These are phyloP conservation scores for Babesia sp. DNA, from an alignment of 169 alveolate species.

Conservation along the genomic window DNA sequence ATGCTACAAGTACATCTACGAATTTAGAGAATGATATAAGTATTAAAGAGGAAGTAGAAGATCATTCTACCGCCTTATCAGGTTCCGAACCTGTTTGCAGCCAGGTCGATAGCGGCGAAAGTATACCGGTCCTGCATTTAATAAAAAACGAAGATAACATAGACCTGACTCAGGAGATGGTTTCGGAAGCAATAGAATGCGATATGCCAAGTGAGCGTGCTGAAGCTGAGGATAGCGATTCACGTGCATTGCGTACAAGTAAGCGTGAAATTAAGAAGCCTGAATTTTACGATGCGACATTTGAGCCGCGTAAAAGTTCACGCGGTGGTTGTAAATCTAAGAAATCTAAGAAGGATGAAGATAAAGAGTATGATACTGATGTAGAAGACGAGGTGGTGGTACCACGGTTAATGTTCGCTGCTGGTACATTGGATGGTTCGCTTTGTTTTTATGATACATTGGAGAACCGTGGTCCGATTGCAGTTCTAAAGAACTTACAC, in stretches of 20 bases:
- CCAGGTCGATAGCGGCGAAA: not conserved
- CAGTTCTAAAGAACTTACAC: conserved; percentile 89
- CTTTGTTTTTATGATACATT: conserved; percentile 85
- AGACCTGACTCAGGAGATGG: not conserved
- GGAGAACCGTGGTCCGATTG: conserved; percentile 83
- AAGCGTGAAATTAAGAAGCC: conserved; percentile 24
- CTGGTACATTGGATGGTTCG: conserved; percentile 86
- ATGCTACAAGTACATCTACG: not conserved
- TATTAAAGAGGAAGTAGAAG: too few relatives aligned
- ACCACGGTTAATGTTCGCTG: conserved; percentile 78
- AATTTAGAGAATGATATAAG: not conserved
- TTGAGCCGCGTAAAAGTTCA: not conserved
- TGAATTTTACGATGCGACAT: conserved; percentile 29
- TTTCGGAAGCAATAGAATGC: not conserved
- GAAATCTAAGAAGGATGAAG: conserved; percentile 43
- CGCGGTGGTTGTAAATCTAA: conserved; percentile 6
- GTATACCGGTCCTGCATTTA: too few relatives aligned
- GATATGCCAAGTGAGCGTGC: not conserved
- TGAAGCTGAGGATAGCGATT: not conserved
- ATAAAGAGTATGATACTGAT: conserved; percentile 64
- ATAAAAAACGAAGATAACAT: not conserved
- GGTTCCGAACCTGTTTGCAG: not conserved
- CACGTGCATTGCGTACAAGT: conserved; percentile 3
- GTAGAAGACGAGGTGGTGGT: conserved; percentile 74
- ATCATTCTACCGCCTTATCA: too few relatives aligned